Evolutionary conservation across 2,329 filamentous ascomycete genomes (phyloP).

Genomic region (Plenodomus tracheiphilus): DNA sequence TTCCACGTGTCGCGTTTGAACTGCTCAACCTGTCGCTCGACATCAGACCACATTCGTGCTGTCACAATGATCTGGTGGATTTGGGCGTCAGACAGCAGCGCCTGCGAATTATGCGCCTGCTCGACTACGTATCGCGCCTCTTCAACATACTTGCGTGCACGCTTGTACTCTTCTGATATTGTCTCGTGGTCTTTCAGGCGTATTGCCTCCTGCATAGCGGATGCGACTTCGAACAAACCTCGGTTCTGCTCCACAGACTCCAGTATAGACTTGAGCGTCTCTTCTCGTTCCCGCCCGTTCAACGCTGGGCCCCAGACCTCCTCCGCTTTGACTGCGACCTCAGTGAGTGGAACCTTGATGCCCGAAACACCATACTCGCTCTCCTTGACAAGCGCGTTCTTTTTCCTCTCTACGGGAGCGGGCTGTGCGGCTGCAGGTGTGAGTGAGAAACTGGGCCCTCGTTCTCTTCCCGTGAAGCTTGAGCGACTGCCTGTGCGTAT

Average conservation of each 20-base stretch:
- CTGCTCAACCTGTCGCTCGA: slow-evolving; percentile 79
- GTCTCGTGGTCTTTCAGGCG: slow-evolving; percentile 88
- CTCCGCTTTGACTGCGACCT: slow-evolving; percentile 91
- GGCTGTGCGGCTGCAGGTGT: slow-evolving; percentile 30
- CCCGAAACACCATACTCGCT: slow-evolving; percentile 56
- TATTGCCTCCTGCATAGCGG: slow-evolving; percentile 78
- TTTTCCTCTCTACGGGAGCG: slow-evolving; percentile 63
- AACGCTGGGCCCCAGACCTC: slow-evolving; percentile 97
- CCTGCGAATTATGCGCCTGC: slow-evolving; percentile 51
- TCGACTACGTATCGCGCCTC: slow-evolving; percentile 72
- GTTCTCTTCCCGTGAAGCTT: slow-evolving; percentile 56
- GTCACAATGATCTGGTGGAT: slow-evolving; percentile 86
- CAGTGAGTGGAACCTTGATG: slow-evolving; percentile 84
- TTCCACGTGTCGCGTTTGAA: slow-evolving; percentile 94
- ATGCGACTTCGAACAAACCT: slow-evolving; percentile 79
- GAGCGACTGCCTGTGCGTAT: slow-evolving; percentile 70
- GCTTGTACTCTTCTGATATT: slow-evolving; percentile 82
- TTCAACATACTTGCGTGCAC: slow-evolving; percentile 79
- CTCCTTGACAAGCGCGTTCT: slow-evolving; percentile 90
- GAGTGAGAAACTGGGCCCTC: slow-evolving; percentile 33
- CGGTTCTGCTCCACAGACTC: slow-evolving; percentile 77
- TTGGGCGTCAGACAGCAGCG: slow-evolving; percentile 72
- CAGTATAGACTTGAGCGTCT: slow-evolving; percentile 77
- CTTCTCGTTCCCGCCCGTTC: slow-evolving; percentile 87
- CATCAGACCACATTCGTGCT: slow-evolving; percentile 92